These are phyloP conservation scores for Rhizoclosmatium sp. DNA, from an alignment of 192 early-diverging fungal species.

Conservation along the genomic window DNA sequence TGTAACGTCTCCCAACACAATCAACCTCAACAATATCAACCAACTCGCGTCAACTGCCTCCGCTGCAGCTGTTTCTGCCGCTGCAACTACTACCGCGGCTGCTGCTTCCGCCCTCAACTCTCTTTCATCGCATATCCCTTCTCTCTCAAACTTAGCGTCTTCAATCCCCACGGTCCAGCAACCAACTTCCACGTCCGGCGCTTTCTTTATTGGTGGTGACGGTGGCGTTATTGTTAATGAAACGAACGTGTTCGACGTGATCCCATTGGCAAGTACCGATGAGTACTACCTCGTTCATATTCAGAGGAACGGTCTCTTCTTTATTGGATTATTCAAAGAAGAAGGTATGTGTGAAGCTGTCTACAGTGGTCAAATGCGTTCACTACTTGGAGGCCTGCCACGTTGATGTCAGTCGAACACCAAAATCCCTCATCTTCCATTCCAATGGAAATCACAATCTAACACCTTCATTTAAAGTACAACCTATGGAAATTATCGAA, in stretches of 20 bases:
- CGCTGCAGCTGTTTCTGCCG: constrained; percentile 39
- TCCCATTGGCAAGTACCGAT: constrained; percentile 69
- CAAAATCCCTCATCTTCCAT: neutral
- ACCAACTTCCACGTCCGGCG: constrained; percentile 36
- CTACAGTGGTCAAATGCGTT: neutral
- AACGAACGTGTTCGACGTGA: constrained; percentile 51
- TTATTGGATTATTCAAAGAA: constrained; percentile 73
- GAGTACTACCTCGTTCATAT: constrained; percentile 73
- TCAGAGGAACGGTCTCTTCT: constrained; percentile 75
- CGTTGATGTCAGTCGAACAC: neutral
- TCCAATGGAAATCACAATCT: neutral
- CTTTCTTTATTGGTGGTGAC: constrained; percentile 32
- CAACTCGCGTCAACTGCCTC: constrained; percentile 59
- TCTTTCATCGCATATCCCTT: constrained; percentile 23
- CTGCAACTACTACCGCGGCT: constrained; percentile 29
- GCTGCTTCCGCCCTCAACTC: constrained; percentile 35
- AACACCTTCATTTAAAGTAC: constrained; percentile 54
- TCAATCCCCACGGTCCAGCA: constrained; percentile 40
- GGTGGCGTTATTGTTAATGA: constrained; percentile 37
- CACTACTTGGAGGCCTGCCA: no score
- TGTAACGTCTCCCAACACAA: constrained; percentile 25
- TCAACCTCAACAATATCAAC: constrained; percentile 33
- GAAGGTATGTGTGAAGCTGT: constrained; percentile 65
- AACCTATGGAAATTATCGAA: constrained; percentile 84
- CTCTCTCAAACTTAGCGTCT: constrained; percentile 36